These are phyloP conservation scores for Backusella mclennaniae DNA, from an alignment of 192 early-diverging fungal genomes.

Conservation along the genomic window DNA sequence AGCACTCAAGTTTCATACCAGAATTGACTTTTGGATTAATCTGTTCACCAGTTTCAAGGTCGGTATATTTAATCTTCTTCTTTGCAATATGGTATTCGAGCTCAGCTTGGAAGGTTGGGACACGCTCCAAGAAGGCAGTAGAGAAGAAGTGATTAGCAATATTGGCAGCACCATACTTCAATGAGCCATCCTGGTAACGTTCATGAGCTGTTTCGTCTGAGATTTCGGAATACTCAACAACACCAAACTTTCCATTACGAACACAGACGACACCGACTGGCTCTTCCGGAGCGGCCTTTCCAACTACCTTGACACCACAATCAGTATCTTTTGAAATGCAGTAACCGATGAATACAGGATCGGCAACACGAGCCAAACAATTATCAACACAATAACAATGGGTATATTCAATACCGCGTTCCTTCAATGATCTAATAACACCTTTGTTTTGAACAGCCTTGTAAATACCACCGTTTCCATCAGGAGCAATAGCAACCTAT, in stretches of 20 bases:
- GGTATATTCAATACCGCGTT: conserved; percentile 82
- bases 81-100: conserved; percentile 96
- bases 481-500: conserved; percentile 76
- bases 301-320: conserved; percentile 93
- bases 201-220: conserved; percentile 63
- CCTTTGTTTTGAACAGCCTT: conserved; percentile 83
- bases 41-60: conserved; percentile 67
- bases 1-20: conserved; percentile 98
- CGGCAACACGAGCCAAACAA: conserved; percentile 92
- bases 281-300: conserved; percentile 83
- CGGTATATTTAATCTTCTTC: conserved; percentile 95
- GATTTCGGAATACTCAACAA: conserved; percentile 98
- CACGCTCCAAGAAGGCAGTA: conserved; percentile 80
- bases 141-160: conserved; percentile 99
- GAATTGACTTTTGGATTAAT: conserved; percentile 76
- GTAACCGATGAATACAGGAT: conserved; percentile 97
- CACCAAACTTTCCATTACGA: conserved; percentile 75
- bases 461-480: conserved; percentile 89
- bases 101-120: conserved; percentile 76
- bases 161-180: conserved; percentile 91
- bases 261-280: conserved; percentile 94
- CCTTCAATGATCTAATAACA: conserved; percentile 73
- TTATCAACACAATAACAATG: conserved; percentile 99
- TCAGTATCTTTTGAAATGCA: conserved; percentile 85
- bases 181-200: conserved; percentile 63